Percentiles rank a stretch among this genome's conserved stretches.
phyloP scores from a whole-genome alignment of 495 filamentous ascomycete species.

The Neurospora sublineolata region DNA sequence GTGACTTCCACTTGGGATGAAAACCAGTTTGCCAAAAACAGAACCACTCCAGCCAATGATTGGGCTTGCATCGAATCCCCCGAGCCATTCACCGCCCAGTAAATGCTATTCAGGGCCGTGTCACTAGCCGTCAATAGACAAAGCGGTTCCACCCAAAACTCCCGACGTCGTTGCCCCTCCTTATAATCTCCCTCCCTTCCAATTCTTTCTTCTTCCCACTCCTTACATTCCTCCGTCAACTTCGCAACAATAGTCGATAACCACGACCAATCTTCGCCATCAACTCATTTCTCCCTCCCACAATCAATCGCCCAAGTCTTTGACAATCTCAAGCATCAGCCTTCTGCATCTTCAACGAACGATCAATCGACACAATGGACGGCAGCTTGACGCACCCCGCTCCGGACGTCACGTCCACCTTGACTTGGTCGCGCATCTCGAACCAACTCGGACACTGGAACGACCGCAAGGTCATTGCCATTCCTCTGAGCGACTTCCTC shows the following conservation, averaged over 20 bases:
- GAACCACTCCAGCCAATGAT: neutral
- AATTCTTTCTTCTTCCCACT: neutral
- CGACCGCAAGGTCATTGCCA: conserved; percentile 10
- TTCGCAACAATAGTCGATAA: neutral
- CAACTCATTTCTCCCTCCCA: neutral
- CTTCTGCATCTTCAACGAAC: neutral
- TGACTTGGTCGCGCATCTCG: neutral
- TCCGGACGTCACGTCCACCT: neutral
- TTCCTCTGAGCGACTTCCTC: neutral
- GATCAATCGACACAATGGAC: neutral
- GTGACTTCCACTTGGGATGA: neutral
- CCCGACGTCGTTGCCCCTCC: neutral
- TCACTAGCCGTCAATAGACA: neutral
- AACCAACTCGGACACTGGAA: conserved; percentile 13
- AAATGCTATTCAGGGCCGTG: neutral
- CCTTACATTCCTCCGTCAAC: neutral
- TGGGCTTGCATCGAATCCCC: neutral
- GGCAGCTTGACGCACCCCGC: neutral
- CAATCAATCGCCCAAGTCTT: neutral
- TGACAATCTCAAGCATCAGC: neutral
- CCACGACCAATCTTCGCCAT: neutral
- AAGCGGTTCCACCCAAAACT: neutral
- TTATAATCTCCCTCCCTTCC: neutral
- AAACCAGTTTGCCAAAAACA: neutral
- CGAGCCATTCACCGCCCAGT: neutral